These are phyloP conservation scores for Aethionema arabicum DNA, from an alignment of 345 rosid genomes.

Conservation along the genomic window DNA sequence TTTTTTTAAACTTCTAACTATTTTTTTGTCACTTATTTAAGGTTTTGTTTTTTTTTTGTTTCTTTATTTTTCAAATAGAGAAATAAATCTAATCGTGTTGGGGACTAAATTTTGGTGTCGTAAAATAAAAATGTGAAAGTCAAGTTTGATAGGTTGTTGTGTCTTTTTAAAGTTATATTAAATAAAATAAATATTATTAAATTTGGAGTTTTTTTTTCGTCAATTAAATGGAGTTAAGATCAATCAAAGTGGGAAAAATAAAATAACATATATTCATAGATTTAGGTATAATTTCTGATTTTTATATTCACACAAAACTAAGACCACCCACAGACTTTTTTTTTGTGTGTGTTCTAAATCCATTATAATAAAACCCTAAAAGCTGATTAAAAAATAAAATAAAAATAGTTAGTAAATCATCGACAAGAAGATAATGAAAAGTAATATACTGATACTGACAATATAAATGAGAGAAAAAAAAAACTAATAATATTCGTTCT, in stretches of 20 bases:
- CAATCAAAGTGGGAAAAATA: too few species aligned
- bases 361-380: too few species aligned
- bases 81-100: conserved; percentile 1
- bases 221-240: too few species aligned
- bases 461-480: neutral
- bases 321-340: neutral
- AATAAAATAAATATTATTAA: too few species aligned
- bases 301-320: conserved; percentile 7
- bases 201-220: too few species aligned
- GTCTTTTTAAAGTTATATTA: neutral
- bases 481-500: conserved; percentile 22
- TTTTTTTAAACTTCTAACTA: neutral
- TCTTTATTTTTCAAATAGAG: too few species aligned
- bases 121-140: conserved; percentile 21
- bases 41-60: too few species aligned
- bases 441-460: neutral
- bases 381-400: too few species aligned
- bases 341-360: neutral
- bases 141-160: conserved; percentile 21
- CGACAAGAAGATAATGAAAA: too few species aligned
- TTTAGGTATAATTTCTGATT: too few species aligned
- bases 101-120: conserved; percentile 14
- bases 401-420: too few species aligned
- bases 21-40: neutral
- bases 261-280: too few species aligned